These are phyloP conservation scores for Canna indica DNA, from an alignment of 176 grass and related monocot genomes.

Conservation along the genomic window DNA sequence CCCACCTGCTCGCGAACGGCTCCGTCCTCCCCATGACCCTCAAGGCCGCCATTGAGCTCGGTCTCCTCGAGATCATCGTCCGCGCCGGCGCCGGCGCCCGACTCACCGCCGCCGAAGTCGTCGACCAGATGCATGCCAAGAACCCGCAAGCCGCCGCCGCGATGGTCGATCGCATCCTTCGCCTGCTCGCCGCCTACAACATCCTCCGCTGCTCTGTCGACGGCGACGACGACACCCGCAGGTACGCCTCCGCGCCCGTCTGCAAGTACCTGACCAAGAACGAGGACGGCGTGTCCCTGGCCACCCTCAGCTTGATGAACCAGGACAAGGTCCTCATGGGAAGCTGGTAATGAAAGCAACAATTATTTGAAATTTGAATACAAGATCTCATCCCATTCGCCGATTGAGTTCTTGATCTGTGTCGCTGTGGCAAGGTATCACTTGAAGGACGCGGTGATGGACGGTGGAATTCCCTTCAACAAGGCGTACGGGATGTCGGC, in stretches of 20 bases:
- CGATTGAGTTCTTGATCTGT: background rate
- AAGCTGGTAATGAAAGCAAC: conserved; percentile 39
- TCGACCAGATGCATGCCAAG: conserved; percentile 38
- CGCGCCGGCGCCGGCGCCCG: background rate
- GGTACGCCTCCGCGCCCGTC: conserved; percentile 42
- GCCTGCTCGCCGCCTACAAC: conserved; percentile 57
- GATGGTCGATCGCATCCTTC: conserved; percentile 91
- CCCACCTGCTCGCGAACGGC: conserved; percentile 46
- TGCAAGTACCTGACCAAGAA: conserved; percentile 82
- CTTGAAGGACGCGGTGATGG: conserved; percentile 58
- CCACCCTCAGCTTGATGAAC: conserved; percentile 64
- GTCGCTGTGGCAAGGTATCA: conserved; percentile 44
- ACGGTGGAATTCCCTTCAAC: conserved; percentile 90
- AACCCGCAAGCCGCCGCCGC: conserved; percentile 22
- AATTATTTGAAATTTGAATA: background rate
- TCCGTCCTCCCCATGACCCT: conserved; percentile 92
- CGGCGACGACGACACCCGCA: conserved; percentile 26
- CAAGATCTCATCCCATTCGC: no score
- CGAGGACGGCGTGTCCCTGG: conserved; percentile 78
- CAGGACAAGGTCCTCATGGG: conserved; percentile 93
- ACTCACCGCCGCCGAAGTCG: conserved; percentile 43
- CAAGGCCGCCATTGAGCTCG: conserved; percentile 75
- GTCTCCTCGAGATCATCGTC: conserved; percentile 56
- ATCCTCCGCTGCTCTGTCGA: conserved; percentile 35
- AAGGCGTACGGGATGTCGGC: conserved; percentile 81